Conservation (phyloP, 257 asterid species). For the Lycium ferocissimum region DNA sequence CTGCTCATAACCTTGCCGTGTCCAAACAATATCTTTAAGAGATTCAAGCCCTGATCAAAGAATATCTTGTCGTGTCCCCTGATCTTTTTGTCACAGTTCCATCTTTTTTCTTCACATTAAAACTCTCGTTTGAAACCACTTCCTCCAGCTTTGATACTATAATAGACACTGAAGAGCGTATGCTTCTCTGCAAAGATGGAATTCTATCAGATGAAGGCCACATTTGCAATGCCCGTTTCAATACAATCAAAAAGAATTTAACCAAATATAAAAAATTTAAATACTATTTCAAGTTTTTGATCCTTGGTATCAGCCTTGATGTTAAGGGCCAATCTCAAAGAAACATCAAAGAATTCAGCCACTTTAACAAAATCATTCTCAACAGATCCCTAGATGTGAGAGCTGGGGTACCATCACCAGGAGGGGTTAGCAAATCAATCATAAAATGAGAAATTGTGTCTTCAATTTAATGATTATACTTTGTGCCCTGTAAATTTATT, state of each 20-base stretch:
- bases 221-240: background rate
- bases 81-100: constrained; percentile 67
- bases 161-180: constrained; percentile 36
- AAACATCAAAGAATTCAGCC: background rate
- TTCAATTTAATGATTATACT: no score
- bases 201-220: background rate
- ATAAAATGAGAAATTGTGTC: no score
- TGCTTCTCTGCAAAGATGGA: background rate
- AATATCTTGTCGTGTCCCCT: constrained; percentile 69
- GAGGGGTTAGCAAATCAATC: no score
- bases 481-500: no score
- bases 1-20: constrained; percentile 56
- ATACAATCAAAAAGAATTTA: background rate
- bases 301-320: background rate
- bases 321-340: background rate
- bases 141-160: constrained; percentile 75
- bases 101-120: constrained; percentile 59
- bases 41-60: constrained; percentile 71
- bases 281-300: background rate
- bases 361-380: background rate
- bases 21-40: constrained; percentile 71
- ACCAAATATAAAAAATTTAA: background rate
- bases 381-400: no score
- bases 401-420: no score
- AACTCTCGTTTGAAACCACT: constrained; percentile 60